A percentile compares a stretch with the other conserved stretches of the same genome.
Conservation (phyloP, 495 filamentous ascomycete species). For the Gamarada debralockiae region DNA sequence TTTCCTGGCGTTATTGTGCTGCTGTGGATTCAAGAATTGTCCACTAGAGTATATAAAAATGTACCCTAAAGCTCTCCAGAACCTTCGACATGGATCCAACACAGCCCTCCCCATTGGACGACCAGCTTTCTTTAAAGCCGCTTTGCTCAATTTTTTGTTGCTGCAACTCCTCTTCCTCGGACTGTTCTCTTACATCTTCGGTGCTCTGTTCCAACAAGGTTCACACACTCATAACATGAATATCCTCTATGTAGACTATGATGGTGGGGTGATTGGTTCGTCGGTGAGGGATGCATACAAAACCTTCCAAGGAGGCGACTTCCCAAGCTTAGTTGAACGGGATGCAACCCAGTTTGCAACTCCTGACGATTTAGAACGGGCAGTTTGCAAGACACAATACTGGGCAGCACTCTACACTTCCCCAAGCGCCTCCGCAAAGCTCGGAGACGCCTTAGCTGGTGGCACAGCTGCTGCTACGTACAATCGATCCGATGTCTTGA, state of each 20-base stretch:
- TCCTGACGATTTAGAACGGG: slow-evolving; percentile 20
- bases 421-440: slow-evolving; percentile 32
- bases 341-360: slow-evolving; percentile 27
- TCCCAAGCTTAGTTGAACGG: slow-evolving; percentile 37
- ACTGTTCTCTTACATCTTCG: slow-evolving; percentile 43
- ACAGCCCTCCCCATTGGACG: neutral
- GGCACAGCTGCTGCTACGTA: slow-evolving; percentile 34
- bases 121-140: slow-evolving; percentile 13
- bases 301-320: slow-evolving; percentile 30
- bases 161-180: slow-evolving; percentile 40
- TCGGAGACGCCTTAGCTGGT: slow-evolving; percentile 34
- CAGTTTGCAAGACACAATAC: slow-evolving; percentile 41
- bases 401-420: slow-evolving; percentile 43
- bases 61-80: slow-evolving; percentile 13
- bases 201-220: slow-evolving; percentile 38
- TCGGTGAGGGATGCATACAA: slow-evolving; percentile 39
- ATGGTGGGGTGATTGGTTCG: slow-evolving; percentile 40
- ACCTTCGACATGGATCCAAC: slow-evolving; percentile 5
- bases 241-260: slow-evolving; percentile 49
- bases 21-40: no score
- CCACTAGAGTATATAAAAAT: no score
- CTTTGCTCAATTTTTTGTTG: slow-evolving; percentile 24
- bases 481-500: slow-evolving; percentile 35
- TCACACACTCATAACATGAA: slow-evolving; percentile 37
- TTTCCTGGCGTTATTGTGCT: no score